Base-by-base conservation (phyloP, 805 yeast species). In the Wickerhamomyces tratensis region DNA sequence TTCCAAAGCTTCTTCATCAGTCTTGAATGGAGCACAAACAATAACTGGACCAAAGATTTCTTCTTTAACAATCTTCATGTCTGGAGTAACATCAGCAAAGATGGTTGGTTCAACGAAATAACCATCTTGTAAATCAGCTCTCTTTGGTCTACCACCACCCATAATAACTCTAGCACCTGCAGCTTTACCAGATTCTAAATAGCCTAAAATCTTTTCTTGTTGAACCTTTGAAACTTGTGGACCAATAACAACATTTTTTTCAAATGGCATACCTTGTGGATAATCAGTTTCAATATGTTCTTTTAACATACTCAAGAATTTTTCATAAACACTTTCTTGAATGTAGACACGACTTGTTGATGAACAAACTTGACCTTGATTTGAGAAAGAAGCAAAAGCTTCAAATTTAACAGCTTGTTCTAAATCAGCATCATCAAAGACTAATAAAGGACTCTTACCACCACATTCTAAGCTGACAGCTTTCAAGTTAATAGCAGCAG, bases 311-410 rank as follows among this genome's bases (percentile, higher is more conserved):
- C 59, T 57, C 34, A 75, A 56, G 49, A 74, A 68, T 53, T 70
- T 63, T 45, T 76, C 79, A 58, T 76, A 74, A 45, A 74, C 58
- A 13, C 67, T 68, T 46, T 74, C 77, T 52, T 77, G 81, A 45
- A 77, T 65, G 50, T 74, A 75, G 39, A 76, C 63, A 62, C 82
- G 69, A 25, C 81, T 75, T 44, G 81, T 77, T 43, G 82, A 81
- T 40, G 80, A 73, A 60, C 83, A 77, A 47, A 77, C 78, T 61
- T 77, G 81, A 49, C 83, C 83, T 54, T 76, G 68, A 62, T 77
- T 77, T 62, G 64, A 69, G 64, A 76, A 76, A 47, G 76, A 74
- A 54, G 80, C 81, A 46, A 66, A 54, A 39, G 68, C 72, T 5
- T 72, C 72, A 74, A 78, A 74, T 49, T 72, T 68, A 31, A 67